Base-by-base conservation (phyloP, 1,284 basidiomycete species). In the Termitomyces sp. region DNA sequence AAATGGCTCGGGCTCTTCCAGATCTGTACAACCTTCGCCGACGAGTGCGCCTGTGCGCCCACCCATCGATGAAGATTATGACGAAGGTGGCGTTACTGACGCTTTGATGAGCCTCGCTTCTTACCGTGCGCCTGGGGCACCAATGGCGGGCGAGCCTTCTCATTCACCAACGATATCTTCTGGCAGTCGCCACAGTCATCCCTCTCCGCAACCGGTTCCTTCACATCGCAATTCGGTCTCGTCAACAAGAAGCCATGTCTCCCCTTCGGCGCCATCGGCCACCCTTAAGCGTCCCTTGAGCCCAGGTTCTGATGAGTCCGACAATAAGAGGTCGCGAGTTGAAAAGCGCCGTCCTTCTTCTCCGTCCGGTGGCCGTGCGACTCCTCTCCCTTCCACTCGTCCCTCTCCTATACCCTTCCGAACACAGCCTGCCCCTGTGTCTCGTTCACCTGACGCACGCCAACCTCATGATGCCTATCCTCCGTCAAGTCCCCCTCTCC, bases 61-160 rank as follows among this genome's bases (percentile, higher is more conserved):
- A 16, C 85, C 84, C 1, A 77, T 91, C 14, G 89, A 92, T 60
- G 90, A 93, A 57, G 85, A 93, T 60, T 91, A 91, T 57, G 89
- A 91, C 56, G 88, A 88, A 63, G 73, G 66, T 34, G 52, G 52
- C 1, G 83, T 84, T 34, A 83, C 83, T 3, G 87, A 87, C 58
- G 77, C 84, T 0, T 70, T 92, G 35, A 84, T 92, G 64, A 79
- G 75, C 10, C 72, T 87, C 18, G 72, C 78, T 37, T 65, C 71
- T 57, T 75, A 62, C 55, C 65, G 68, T 49, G 61, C 68, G 59
- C 61, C 62, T 43, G 60, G 58, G 72, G 69, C 57, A 60, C 69
- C 62, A 53, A 64, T 37, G 58, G 66, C 52, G 52, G 58, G 66
- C 55, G 57, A 65, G 49, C 68, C 68, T 19, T 64, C 72, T 31